phyloP scores from a whole-genome alignment of 1,139 yeast genomes.

The Protomyces inouyei region DNA sequence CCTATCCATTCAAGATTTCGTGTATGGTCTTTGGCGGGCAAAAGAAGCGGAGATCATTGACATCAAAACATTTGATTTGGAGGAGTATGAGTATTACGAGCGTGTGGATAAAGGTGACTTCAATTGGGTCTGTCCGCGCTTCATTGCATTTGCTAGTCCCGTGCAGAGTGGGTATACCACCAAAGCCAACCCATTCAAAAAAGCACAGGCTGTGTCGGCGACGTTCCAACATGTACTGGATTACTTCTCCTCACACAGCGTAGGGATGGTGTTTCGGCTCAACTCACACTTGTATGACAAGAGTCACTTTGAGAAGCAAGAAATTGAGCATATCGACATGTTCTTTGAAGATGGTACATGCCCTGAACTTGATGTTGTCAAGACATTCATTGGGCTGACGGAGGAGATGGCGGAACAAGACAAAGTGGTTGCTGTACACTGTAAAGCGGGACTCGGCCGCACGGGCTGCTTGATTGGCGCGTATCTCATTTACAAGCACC shows the following conservation, averaged over 20 bases:
- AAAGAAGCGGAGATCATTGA: conserved; percentile 87
- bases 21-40: conserved; percentile 98
- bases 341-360: conserved; percentile 98
- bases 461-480: conserved; percentile 98
- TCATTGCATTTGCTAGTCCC: conserved; percentile 98
- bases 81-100: conserved; percentile 87
- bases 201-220: conserved; percentile 45
- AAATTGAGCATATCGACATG: conserved; percentile 87
- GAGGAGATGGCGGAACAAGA: conserved; percentile 54
- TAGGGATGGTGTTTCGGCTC: conserved; percentile 81
- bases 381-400: conserved; percentile 88
- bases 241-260: conserved; percentile 66
- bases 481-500: conserved; percentile 89
- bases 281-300: conserved; percentile 88
- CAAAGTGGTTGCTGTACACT: conserved; percentile 74
- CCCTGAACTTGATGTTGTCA: conserved; percentile 88
- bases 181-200: conserved; percentile 32
- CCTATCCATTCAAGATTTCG: conserved; percentile 86
- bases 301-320: conserved; percentile 71
- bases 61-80: conserved; percentile 79
- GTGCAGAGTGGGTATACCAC: conserved; percentile 49
- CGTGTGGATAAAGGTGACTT: conserved; percentile 96
- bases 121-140: conserved; percentile 84
- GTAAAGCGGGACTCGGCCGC: conserved; percentile 96
- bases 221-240: conserved; percentile 75